Conservation (phyloP, 106 monocot species). For the Dendrobium chrysotoxum region DNA sequence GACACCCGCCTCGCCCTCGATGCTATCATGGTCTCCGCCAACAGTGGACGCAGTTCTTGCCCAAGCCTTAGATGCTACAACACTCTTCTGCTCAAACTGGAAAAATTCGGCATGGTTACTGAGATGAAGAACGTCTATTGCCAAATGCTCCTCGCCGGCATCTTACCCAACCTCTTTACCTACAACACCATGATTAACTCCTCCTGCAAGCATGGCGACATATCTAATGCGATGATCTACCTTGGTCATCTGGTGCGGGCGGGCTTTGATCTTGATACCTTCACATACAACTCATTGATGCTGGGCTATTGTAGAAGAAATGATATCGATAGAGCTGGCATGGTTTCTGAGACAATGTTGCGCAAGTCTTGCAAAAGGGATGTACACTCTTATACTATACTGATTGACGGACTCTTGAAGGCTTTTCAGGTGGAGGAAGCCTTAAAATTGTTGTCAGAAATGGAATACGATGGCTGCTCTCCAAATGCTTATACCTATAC, state of each 20-base stretch:
- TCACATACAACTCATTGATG: constrained; percentile 9
- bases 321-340: constrained; percentile 4
- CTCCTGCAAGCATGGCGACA: background rate
- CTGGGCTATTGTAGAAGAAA: constrained; percentile 9
- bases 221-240: background rate
- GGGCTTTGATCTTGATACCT: background rate
- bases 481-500: constrained; percentile 5
- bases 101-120: constrained; percentile 3
- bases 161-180: constrained; percentile 8
- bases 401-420: constrained; percentile 9
- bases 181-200: constrained; percentile 7
- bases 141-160: background rate
- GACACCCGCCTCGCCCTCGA: constrained; percentile 1
- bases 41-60: background rate
- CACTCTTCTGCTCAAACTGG: constrained; percentile 1
- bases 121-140: constrained; percentile 1
- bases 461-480: background rate
- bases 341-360: background rate
- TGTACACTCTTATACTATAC: constrained; percentile 4
- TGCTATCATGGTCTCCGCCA: background rate
- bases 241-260: constrained; percentile 5
- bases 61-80: constrained; percentile 12
- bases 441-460: background rate
- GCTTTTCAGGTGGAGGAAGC: constrained; percentile 5
- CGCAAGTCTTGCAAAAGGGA: constrained; percentile 4